Evolutionary conservation across 2,329 filamentous ascomycete genomes (phyloP).

Genomic region (Claviceps maximensis): DNA sequence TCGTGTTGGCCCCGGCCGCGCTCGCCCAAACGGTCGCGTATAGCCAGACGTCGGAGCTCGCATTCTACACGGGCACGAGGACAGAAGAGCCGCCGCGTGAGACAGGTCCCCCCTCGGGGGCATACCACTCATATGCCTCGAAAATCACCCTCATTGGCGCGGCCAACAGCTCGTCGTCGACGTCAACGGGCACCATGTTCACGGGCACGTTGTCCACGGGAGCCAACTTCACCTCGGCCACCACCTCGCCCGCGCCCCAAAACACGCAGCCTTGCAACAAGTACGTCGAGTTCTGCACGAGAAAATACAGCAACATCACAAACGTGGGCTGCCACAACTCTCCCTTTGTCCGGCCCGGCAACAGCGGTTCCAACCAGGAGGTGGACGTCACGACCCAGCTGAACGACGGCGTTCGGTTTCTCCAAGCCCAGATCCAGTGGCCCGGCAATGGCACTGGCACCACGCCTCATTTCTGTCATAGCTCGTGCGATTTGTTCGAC

Average conservation of each 20-base stretch:
- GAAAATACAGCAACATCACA: conserved; percentile 72
- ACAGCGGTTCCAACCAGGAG: conserved; percentile 63
- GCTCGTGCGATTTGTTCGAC: conserved; percentile 68
- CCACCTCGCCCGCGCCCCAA: conserved; percentile 30
- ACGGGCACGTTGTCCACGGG: conserved; percentile 22
- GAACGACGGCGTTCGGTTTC: conserved; percentile 58
- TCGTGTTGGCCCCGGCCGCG: conserved; percentile 11
- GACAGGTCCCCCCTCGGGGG: conserved; percentile 26
- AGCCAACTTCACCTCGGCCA: conserved; percentile 26
- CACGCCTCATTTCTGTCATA: conserved; percentile 66
- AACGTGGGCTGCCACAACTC: conserved; percentile 70
- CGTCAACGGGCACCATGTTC: conserved; percentile 20
- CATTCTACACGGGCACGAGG: conserved; percentile 24
- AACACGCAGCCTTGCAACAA: conserved; percentile 75
- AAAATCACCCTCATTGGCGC: conserved; percentile 27
- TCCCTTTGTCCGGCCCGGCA: conserved; percentile 57
- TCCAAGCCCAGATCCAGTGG: conserved; percentile 52
- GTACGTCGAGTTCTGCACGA: conserved; percentile 60
- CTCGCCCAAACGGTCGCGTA: conserved; percentile 16
- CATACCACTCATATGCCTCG: conserved; percentile 31
- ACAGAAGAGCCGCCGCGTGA: conserved; percentile 25
- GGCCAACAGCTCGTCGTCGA: conserved; percentile 20
- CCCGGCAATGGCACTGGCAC: conserved; percentile 29
- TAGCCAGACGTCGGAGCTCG: conserved; percentile 20
- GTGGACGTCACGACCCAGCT: conserved; percentile 56